phyloP scores from a whole-genome alignment of 495 filamentous ascomycete genomes.

The Penicillium ucsense region DNA sequence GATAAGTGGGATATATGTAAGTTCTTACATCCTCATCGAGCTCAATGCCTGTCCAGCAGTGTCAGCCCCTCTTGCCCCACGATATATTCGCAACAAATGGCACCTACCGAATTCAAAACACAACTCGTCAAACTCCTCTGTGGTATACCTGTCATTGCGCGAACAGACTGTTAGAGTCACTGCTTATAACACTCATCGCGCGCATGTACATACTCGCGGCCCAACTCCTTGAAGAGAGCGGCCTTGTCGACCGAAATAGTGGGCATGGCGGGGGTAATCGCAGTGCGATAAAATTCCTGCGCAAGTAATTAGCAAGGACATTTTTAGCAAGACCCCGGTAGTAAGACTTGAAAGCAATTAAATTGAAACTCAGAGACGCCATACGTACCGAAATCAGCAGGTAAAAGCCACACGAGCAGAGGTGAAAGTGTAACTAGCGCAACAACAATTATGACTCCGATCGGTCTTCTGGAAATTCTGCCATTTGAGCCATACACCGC shows the following conservation, averaged over 20 bases:
- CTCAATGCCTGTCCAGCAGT: constrained; percentile 59
- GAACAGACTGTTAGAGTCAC: constrained; percentile 1
- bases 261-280: constrained; percentile 46
- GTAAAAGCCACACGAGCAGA: constrained; percentile 1
- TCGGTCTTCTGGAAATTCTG: constrained; percentile 15
- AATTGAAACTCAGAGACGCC: too few species aligned
- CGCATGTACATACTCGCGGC: constrained; percentile 58
- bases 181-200: not conserved
- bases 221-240: constrained; percentile 84
- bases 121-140: constrained; percentile 88
- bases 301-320: not conserved
- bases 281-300: constrained; percentile 15
- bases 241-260: constrained; percentile 94
- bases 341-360: too few species aligned
- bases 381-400: too few species aligned
- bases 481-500: constrained; percentile 20
- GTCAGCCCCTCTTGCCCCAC: constrained; percentile 30
- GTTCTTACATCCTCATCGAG: constrained; percentile 77
- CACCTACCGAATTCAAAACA: constrained; percentile 92
- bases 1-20: too few species aligned
- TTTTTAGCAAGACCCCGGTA: not conserved
- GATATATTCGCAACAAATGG: constrained; percentile 2
- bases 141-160: constrained; percentile 57
- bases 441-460: constrained; percentile 17
- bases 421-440: constrained; percentile 1